A percentile compares a stretch with the other conserved stretches of the same genome.
Conservation (phyloP, 2,329 filamentous ascomycete species). For the Xylaria sp. region DNA sequence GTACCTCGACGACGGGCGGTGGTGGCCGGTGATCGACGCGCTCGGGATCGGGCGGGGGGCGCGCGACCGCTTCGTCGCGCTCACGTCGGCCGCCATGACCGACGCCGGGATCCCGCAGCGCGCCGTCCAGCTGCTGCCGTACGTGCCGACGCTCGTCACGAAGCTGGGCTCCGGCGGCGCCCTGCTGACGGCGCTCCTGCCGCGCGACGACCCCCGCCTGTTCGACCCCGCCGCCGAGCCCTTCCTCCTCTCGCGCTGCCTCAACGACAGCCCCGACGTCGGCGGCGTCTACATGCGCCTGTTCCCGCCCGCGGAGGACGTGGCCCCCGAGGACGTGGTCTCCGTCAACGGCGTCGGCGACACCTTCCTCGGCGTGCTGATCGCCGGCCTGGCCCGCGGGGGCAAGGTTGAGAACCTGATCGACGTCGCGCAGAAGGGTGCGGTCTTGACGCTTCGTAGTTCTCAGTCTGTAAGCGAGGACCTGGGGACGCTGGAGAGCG, state of each 20-base stretch:
- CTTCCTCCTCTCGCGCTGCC: conserved; percentile 71
- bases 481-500: conserved; percentile 49
- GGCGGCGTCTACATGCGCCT: conserved; percentile 82
- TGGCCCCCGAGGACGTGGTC: conserved; percentile 74
- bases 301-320: conserved; percentile 67
- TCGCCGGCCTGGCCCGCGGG: conserved; percentile 73
- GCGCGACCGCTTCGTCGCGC: conserved; percentile 68
- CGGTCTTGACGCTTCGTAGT: conserved; percentile 76
- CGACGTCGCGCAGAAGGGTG: conserved; percentile 79
- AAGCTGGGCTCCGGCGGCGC: conserved; percentile 80
- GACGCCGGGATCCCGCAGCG: conserved; percentile 84
- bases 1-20: conserved; percentile 69
- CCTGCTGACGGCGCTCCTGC: conserved; percentile 72
- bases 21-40: conserved; percentile 80
- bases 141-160: conserved; percentile 80
- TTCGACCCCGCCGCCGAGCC: conserved; percentile 62
- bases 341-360: conserved; percentile 96
- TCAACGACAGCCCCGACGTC: conserved; percentile 53
- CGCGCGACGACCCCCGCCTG: conserved; percentile 68
- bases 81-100: conserved; percentile 70
- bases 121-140: conserved; percentile 82
- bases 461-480: conserved; percentile 69
- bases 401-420: conserved; percentile 64
- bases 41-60: conserved; percentile 78
- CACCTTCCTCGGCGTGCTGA: conserved; percentile 81